These are phyloP conservation scores for Xylariomycetidae sp. DNA, from an alignment of 2,329 filamentous ascomycete genomes.

Conservation along the genomic window DNA sequence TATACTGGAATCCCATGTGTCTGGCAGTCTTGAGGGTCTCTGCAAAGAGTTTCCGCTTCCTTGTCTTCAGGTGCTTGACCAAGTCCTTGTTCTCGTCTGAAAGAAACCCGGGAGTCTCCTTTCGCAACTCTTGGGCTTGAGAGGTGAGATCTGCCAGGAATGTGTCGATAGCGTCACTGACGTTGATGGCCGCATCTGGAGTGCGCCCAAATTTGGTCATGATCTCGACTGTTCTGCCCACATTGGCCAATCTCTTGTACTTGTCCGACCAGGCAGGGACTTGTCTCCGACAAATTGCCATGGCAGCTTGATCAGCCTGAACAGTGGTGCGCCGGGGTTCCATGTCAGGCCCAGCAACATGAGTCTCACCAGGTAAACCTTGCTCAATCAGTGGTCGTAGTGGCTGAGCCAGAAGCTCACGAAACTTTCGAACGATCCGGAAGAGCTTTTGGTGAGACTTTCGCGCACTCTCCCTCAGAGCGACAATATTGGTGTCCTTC, in stretches of 20 bases:
- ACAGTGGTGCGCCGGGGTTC: constrained; percentile 18
- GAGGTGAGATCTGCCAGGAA: constrained; percentile 65
- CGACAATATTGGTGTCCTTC: constrained; percentile 95
- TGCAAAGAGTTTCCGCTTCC: constrained; percentile 85
- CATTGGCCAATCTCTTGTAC: constrained; percentile 64
- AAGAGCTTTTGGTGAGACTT: constrained; percentile 90
- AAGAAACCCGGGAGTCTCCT: constrained; percentile 73
- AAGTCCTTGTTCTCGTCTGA: constrained; percentile 80
- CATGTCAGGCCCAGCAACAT: not conserved
- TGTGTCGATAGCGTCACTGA: constrained; percentile 52
- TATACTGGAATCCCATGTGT: constrained; percentile 84
- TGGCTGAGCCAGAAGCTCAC: constrained; percentile 69
- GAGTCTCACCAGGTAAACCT: constrained; percentile 48
- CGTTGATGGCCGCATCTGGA: constrained; percentile 46
- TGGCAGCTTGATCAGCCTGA: constrained; percentile 28
- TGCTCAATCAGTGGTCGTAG: constrained; percentile 58
- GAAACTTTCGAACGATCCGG: constrained; percentile 85
- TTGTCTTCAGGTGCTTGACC: constrained; percentile 83
- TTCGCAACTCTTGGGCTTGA: constrained; percentile 67
- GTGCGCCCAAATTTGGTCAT: constrained; percentile 61
- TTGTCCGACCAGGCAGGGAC: constrained; percentile 36
- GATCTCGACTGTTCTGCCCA: constrained; percentile 61
- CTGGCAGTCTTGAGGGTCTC: constrained; percentile 79
- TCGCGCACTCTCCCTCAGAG: constrained; percentile 80
- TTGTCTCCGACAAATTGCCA: constrained; percentile 26